A percentile compares a stretch with the other conserved stretches of the same genome.
These are phyloP conservation scores for Moesziomyces antarcticus DNA, from an alignment of 1,284 basidiomycete species.

Conservation along the genomic window DNA sequence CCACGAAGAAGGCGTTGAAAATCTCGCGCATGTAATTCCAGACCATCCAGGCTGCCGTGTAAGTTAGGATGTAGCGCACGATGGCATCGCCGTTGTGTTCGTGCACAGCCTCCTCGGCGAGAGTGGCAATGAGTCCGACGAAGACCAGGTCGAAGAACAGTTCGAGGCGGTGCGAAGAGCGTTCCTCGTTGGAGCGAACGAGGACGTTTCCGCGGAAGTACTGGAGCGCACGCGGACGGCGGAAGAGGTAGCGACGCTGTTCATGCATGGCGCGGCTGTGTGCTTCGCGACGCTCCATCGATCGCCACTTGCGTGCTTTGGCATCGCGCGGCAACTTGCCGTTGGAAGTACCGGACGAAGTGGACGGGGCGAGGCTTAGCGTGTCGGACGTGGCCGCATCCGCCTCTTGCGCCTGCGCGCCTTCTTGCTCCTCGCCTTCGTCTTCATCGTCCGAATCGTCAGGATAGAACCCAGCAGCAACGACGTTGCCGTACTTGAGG, in stretches of 20 bases:
- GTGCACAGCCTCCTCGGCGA: constrained; percentile 54
- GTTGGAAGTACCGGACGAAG: constrained; percentile 1
- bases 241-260: constrained; percentile 53
- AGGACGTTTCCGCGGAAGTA: constrained; percentile 56
- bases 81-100: constrained; percentile 50
- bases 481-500: constrained; percentile 52
- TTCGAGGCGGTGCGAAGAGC: constrained; percentile 48
- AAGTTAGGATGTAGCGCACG: constrained; percentile 57
- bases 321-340: constrained; percentile 22
- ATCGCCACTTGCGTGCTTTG: constrained; percentile 31
- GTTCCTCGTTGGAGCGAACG: constrained; percentile 51
- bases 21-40: constrained; percentile 60
- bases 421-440: constrained; percentile 1
- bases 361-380: constrained; percentile 12
- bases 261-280: constrained; percentile 36
- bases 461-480: constrained; percentile 39
- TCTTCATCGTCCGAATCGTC: constrained; percentile 35
- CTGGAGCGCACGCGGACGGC: constrained; percentile 55
- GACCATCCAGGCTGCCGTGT: constrained; percentile 52
- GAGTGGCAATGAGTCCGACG: constrained; percentile 56
- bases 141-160: constrained; percentile 61
- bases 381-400: not conserved
- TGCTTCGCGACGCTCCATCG: constrained; percentile 34
- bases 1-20: constrained; percentile 60
- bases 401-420: not conserved